Conservation (phyloP, 1,284 basidiomycete species). For the Cryptococcus hybrid region DNA sequence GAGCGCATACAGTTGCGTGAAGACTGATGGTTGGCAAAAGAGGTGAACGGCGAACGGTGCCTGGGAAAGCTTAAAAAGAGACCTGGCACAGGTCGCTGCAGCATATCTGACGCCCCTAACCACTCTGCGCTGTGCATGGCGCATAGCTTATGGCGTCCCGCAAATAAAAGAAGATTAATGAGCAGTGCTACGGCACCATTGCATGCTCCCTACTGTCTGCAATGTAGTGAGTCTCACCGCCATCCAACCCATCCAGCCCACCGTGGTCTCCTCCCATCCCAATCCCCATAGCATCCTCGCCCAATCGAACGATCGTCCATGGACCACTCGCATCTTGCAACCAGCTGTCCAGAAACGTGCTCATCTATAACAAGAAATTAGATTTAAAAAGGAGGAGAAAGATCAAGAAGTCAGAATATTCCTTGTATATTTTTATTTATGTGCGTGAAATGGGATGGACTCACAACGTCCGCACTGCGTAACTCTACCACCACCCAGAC, state of each 20-base stretch:
- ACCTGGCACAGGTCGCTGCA: too few relatives aligned
- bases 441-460: slow-evolving; percentile 44
- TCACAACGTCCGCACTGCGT: slow-evolving; percentile 72
- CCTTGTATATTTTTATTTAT: too few relatives aligned
- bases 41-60: too few relatives aligned
- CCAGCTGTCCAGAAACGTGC: slow-evolving; percentile 66
- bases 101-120: too few relatives aligned
- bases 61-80: too few relatives aligned
- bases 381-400: background rate
- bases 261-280: slow-evolving; percentile 28
- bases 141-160: too few relatives aligned
- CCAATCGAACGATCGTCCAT: slow-evolving; percentile 58
- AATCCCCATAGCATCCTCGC: slow-evolving; percentile 43
- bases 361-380: slow-evolving; percentile 22
- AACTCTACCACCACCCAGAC: slow-evolving; percentile 75
- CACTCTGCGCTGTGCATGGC: too few relatives aligned
- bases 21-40: too few relatives aligned
- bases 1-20: too few relatives aligned
- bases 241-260: slow-evolving; percentile 47
- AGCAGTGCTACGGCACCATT: too few relatives aligned
- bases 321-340: slow-evolving; percentile 41
- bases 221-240: slow-evolving; percentile 11
- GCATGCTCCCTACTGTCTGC: too few relatives aligned
- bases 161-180: too few relatives aligned
- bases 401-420: background rate